Evolutionary conservation across 163 green algal species (phyloP), one percentile per base, ranked within the genome.

Genomic region (Picocystis sp.): DNA sequence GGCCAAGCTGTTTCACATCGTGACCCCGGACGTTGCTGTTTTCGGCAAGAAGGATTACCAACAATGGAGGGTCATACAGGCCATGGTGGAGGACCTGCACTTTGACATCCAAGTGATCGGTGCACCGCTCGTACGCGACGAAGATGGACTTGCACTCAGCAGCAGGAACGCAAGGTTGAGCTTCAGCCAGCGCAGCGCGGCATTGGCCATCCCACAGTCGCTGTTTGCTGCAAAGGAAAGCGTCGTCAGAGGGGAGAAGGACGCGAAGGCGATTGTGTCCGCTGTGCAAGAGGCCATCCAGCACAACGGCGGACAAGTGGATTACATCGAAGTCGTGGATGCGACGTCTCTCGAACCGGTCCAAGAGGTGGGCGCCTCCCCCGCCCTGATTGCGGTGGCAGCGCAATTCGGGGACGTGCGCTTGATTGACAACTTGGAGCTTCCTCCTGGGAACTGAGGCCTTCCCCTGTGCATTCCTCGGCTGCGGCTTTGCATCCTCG

Each of bases 21-120:
- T 88, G 15, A 54, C 15, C 64, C 85, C 85, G 1, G 83, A 99
- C 47, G 72, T 90, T 24, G 89, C 87, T 0, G 76, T 95, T 45
- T 97, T 99, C 68, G 91, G 91, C 11, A 76, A 74, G 22, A 99
- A 99, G 64, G 91, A 99, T 71, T 98, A 91, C 70, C 91, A 99
- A 75, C 91, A 99, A 72, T 84, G 63, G 72, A 68, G 75, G 8
- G 56, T 99, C 11, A 84, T 99, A 22, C 58, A 56, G 19, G 66
- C 67, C 33, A 84, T 89, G 75, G 71, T 79, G 52, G 53, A 52
- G 6, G 47, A 65, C 47, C 56, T 70, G 17, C 52, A 79, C 50
- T 65, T 76, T 14, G 52, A 24, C 3, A 49, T 79, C 19, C 42
- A 69, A 23, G 50, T 77, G n/a, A 65, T 77, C 22, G 60, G 64